Evolutionary conservation across 2,329 filamentous ascomycete species (phyloP), one percentile per base, ranked within the genome.

Genomic region (Aspergillus novofumigatus): DNA sequence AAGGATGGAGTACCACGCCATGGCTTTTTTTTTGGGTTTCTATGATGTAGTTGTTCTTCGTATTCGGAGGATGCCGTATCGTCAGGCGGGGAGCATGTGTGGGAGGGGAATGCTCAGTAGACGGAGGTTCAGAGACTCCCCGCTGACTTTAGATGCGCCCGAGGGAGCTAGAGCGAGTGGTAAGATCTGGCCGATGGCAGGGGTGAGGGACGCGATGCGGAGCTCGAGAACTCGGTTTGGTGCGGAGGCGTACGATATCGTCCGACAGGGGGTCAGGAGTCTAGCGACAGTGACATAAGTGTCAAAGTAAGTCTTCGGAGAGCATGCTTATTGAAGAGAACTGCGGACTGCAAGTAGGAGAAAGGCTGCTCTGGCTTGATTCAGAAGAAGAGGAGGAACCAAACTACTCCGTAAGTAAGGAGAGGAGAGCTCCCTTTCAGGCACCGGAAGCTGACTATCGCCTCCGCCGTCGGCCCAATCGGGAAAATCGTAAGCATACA

Each of bases 1-100:
- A 35, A 89, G 80, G 57, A 89, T 81, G 2, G 86, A 88, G 62
- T 86, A 84, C 78, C 83, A 81, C 48, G 82, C 81, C 86, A 89
- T 48, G 23, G 45, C 4, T n/a, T 14, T 21, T 14, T 21, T 3
- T 6, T 26, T 2, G 21, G 7, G 8, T 10, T 11, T 51, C 11
- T 38, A 3, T 49, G 4, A 4, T 23, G 11, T 14, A 49, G 21
- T 49, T 49, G 4, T 49, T 25, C 9, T 17, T 38, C 5, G 32
- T 38, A 17, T 7, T 4, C 2, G 14, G 32, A 17, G 11, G 11
- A 29, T 11, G 28, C 28, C 10, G 29, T 32, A 7, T 38, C 11
- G 5, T 38, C 32, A 38, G 32, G 32, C 32, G 14, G 32, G 11
- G 32, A 38, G 32, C 32, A 38, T 38, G 32, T n/a, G 32, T 14